These are phyloP conservation scores for Hypocreales sp. DNA, from an alignment of 2,329 filamentous ascomycete genomes.

Conservation along the genomic window DNA sequence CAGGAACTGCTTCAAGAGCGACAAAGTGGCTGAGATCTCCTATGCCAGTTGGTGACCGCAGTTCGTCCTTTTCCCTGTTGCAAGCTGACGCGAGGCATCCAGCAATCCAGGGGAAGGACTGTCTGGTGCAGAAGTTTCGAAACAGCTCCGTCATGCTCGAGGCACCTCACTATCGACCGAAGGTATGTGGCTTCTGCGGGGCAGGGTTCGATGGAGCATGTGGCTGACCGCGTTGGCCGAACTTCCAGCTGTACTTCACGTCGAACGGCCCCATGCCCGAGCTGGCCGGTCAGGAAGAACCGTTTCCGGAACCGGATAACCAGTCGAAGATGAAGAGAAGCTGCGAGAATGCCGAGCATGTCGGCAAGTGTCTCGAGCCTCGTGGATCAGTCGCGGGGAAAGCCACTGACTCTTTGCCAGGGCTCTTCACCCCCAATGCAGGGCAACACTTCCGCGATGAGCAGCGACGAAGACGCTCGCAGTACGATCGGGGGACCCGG, in stretches of 20 bases:
- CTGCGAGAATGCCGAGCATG: constrained; percentile 71
- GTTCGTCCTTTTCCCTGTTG: accelerated
- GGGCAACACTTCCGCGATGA: constrained; percentile 59
- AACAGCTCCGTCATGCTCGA: constrained; percentile 96
- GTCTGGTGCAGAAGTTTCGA: constrained; percentile 84
- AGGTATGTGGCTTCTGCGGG: too few species aligned
- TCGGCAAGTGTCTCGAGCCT: constrained; percentile 56
- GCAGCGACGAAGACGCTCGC: constrained; percentile 60
- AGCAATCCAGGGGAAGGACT: constrained; percentile 88
- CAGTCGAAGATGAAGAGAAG: constrained; percentile 76
- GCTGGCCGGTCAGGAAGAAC: constrained; percentile 53
- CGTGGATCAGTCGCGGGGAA: too few species aligned
- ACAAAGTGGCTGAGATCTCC: constrained; percentile 79
- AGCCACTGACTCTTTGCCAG: too few species aligned
- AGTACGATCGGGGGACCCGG: constrained; percentile 69
- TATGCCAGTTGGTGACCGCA: constrained; percentile 61
- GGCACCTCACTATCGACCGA: constrained; percentile 64
- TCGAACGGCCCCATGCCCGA: constrained; percentile 30
- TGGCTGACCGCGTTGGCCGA: too few species aligned
- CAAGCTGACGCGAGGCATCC: constrained; percentile 10
- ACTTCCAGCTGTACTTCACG: constrained; percentile 40
- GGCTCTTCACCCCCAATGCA: constrained; percentile 66
- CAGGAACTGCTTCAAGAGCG: constrained; percentile 68
- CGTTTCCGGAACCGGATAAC: constrained; percentile 70
- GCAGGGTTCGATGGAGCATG: too few species aligned